Evolutionary conservation across 306 rosid species (phyloP), one percentile per base, ranked within the genome.

Genomic region (Vigna angularis): DNA sequence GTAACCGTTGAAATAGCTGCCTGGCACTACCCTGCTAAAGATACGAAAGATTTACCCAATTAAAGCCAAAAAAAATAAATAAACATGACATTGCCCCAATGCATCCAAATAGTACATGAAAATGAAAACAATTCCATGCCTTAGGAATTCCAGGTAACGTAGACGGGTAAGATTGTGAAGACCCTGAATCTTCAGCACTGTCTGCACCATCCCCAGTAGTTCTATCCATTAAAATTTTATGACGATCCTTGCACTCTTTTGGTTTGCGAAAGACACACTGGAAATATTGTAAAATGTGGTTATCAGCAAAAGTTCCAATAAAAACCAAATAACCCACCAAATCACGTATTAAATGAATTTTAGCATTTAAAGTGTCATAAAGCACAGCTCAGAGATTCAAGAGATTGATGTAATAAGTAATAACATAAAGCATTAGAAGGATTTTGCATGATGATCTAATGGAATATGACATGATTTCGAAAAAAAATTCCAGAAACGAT

Each of bases 161-260:
- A 67, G 92, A 90, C 42, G 96, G 92, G 85, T 90, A 93, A 58
- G 97, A 86, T 78, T 90, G 96, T 68, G 97, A 90, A 76, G 96
- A 89, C 70, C 92, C 97, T 17, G 96, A 93, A 85, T 93, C 97
- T 87, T 93, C 97, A 59, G 93, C 97, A 70, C 97, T 93, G 62
- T 93, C 97, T 45, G 90, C 97, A 69, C 91, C 96, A 83, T 93
- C 97, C 80, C 91, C 93, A 67, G 89, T 63, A 63, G 73, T 83
- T 85, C 86, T 86, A 73, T 93, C 96, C 96, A 93, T 93, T 58
- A 93, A 85, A 49, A 81, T n/a, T 81, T 87, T 93, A 87, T 90
- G 96, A 72, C 91, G 96, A 65, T 93, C 97, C 84, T 93, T 93
- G 86, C 97, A 93, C 70, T 90, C 97, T 57, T 83, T 90, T 74